phyloP scores from a whole-genome alignment of 768 basidiomycete species.

The Mycena belliarum region DNA sequence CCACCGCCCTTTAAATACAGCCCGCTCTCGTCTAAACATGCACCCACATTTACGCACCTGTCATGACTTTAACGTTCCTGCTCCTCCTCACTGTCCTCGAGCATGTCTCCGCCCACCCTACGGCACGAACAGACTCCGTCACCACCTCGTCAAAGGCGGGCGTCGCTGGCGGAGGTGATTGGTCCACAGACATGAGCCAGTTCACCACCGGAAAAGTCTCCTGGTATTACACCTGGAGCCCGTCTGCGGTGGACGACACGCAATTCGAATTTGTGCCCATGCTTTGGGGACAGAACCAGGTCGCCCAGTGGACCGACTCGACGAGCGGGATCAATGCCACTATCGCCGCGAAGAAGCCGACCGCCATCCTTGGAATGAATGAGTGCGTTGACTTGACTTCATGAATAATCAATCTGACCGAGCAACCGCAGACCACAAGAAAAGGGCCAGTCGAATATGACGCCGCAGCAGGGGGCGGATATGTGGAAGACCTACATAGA shows the following conservation, averaged over 20 bases:
- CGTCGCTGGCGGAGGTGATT: conserved; percentile 49
- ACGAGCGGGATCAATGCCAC: conserved; percentile 37
- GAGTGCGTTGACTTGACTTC: conserved; percentile 36
- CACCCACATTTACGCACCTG: not conserved
- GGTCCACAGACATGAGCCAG: conserved; percentile 43
- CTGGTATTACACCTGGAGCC: conserved; percentile 60
- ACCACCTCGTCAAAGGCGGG: conserved; percentile 48
- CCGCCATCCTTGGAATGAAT: conserved; percentile 53
- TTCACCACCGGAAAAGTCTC: conserved; percentile 47
- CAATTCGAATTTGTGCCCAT: conserved; percentile 56
- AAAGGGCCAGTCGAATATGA: conserved; percentile 50
- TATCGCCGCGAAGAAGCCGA: conserved; percentile 37
- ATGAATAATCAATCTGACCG: not conserved
- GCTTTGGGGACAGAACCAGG: conserved; percentile 49
- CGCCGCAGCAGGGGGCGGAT: conserved; percentile 46
- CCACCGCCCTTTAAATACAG: conserved; percentile 1
- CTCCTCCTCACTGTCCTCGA: conserved; percentile 4
- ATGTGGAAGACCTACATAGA: conserved; percentile 56
- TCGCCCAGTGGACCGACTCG: conserved; percentile 40
- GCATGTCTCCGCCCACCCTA: conserved; percentile 5
- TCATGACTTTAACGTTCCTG: conserved; percentile 15
- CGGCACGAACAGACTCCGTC: conserved; percentile 22
- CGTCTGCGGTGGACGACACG: conserved; percentile 30
- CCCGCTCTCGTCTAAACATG: not conserved
- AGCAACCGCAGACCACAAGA: conserved; percentile 32